Conservation (phyloP, 2,329 filamentous ascomycete genomes). For the Calycina herbarum region DNA sequence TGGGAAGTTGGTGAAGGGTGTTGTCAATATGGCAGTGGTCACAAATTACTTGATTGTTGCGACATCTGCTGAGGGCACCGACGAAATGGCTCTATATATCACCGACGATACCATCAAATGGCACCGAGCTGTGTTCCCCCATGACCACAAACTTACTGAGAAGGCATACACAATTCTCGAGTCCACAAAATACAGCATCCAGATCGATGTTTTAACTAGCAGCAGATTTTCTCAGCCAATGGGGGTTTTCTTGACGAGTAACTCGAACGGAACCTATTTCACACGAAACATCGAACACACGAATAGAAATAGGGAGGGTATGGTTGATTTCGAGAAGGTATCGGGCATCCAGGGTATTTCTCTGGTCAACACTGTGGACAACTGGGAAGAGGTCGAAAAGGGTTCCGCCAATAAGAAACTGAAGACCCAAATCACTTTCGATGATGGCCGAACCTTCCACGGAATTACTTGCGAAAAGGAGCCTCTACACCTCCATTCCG, state of each 20-base stretch:
- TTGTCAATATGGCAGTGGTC: slow-evolving; percentile 78
- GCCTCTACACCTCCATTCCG: slow-evolving; percentile 83
- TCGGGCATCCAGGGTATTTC: slow-evolving; percentile 89
- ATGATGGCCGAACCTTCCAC: slow-evolving; percentile 87
- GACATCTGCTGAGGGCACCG: slow-evolving; percentile 73
- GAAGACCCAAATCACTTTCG: slow-evolving; percentile 84
- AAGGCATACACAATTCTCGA: slow-evolving; percentile 92
- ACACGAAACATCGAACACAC: slow-evolving; percentile 89
- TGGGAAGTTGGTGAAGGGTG: slow-evolving; percentile 72
- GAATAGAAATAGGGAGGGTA: slow-evolving; percentile 73
- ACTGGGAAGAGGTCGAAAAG: slow-evolving; percentile 72
- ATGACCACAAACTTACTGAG: slow-evolving; percentile 76
- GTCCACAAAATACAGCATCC: slow-evolving; percentile 96
- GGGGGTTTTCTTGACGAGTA: slow-evolving; percentile 90
- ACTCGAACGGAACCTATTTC: slow-evolving; percentile 96
- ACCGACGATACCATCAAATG: slow-evolving; percentile 80
- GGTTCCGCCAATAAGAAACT: slow-evolving; percentile 62
- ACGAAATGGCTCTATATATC: slow-evolving; percentile 90
- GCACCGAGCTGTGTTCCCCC: slow-evolving; percentile 89
- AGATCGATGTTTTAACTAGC: slow-evolving; percentile 88
- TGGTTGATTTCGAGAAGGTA: slow-evolving; percentile 95
- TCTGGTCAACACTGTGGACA: slow-evolving; percentile 84
- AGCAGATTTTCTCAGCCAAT: slow-evolving; percentile 65
- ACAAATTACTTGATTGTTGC: slow-evolving; percentile 87
- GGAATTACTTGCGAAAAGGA: slow-evolving; percentile 64